These are phyloP conservation scores for Geotrichum restrictum DNA, from an alignment of 1,139 yeast species.

Conservation along the genomic window DNA sequence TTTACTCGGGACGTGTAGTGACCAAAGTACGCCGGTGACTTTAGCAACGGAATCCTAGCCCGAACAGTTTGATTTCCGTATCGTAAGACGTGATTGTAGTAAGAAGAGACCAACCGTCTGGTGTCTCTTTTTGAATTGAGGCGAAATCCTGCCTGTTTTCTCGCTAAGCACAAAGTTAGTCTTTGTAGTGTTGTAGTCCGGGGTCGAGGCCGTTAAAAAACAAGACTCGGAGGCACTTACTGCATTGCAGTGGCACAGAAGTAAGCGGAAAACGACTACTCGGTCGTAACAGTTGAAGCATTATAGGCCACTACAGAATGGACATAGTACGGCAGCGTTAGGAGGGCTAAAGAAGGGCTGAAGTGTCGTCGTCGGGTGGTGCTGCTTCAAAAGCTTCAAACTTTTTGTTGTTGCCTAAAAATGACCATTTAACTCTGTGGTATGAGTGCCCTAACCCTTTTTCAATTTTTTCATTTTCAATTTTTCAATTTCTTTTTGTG, in stretches of 20 bases:
- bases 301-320: background rate
- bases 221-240: background rate
- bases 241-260: background rate
- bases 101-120: constrained; percentile 16
- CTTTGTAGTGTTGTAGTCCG: too few relatives aligned
- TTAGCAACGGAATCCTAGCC: constrained; percentile 52
- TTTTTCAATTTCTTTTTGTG: background rate
- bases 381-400: background rate
- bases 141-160: background rate
- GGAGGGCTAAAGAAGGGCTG: background rate
- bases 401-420: background rate
- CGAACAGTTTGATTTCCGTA: constrained; percentile 17
- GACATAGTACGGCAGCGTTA: constrained; percentile 5
- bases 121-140: background rate
- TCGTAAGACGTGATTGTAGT: constrained; percentile 12
- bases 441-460: constrained; percentile 5
- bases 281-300: constrained; percentile 5
- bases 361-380: too few relatives aligned
- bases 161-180: too few relatives aligned
- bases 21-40: constrained; percentile 76
- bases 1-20: constrained; percentile 74
- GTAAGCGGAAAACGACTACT: background rate
- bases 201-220: too few relatives aligned
- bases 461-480: background rate
- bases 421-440: background rate